A percentile compares a stretch with the other conserved stretches of the same genome.
These are phyloP conservation scores for Heteromeles arbutifolia DNA, from an alignment of 306 rosid genomes.

Conservation along the genomic window DNA sequence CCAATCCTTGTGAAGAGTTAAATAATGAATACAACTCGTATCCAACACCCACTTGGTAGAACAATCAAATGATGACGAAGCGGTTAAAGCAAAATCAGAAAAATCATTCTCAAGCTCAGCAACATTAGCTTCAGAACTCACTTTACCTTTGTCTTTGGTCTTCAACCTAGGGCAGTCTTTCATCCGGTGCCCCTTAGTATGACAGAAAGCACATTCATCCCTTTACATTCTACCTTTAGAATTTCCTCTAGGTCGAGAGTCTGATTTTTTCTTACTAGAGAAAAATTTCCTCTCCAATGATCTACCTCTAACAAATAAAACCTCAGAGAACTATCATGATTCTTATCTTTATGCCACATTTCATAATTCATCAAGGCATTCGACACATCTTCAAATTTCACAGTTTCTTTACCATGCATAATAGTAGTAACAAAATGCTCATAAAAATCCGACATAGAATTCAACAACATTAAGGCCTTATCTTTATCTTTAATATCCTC, in stretches of 20 bases:
- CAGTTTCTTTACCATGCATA: neutral
- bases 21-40: neutral
- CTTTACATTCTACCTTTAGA: neutral
- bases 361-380: neutral
- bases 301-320: neutral
- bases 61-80: too few species aligned
- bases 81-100: too few species aligned
- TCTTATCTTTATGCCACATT: neutral
- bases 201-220: too few species aligned
- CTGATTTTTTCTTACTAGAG: neutral
- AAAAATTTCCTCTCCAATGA: neutral
- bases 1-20: neutral
- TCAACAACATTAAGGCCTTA: neutral
- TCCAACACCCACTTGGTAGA: neutral
- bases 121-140: neutral
- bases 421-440: neutral
- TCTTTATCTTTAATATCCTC: too few species aligned
- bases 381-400: neutral
- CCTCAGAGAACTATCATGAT: neutral
- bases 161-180: neutral
- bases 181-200: too few species aligned
- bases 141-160: neutral
- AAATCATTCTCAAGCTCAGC: conserved; percentile 29
- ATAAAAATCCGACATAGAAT: neutral
- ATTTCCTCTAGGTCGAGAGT: neutral